Base-by-base conservation (phyloP, 192 early-diverging fungal species). In the Gamsiella multidivaricata region DNA sequence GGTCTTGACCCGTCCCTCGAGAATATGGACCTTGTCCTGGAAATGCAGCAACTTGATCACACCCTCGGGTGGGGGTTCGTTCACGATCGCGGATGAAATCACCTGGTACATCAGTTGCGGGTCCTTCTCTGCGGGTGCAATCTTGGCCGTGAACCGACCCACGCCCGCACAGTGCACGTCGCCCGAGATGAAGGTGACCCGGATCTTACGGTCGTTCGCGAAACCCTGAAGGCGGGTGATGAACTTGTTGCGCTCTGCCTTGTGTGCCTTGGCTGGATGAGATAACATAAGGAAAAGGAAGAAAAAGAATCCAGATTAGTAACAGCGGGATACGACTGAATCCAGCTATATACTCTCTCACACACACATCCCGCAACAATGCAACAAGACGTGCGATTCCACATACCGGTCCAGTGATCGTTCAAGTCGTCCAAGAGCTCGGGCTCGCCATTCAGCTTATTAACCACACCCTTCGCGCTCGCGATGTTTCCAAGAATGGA, bases 381-480 rank as follows among this genome's bases (percentile, higher is more conserved):
- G 2, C 33, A 3, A 42, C 1, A 31, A 0, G 0, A 47, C 15
- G 3, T 37, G 23, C 6, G 0, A 51, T 23, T 5, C 11, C 7
- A 33, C 37, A 14, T 56, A 82, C 58, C 54, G 23, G 70, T 69
- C 81, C 81, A 80, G 71, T 83, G 91, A 80, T 96, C 94, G 80
- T 90, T 91, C 87, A 96, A 82, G 61, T 96, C 94, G 79, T 96
- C 95, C 31, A 89, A 80, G 43, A 96, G 75, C 71, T 96, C 94
- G 10, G 91, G 91, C 70, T 95, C 92, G 54, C 94, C 95, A 83
- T 94, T 94, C 37, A 78, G 29, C 49, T 58, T 78, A 60, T 78
- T 78, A 39, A 78, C 61, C 10, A 90, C 86, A 39, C 73, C 83
- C 33, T 88, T 87, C 49, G 88, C 88, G 32, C 87, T 83, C 15